Evolutionary conservation across 108 stramenopile species (phyloP).

Genomic region (Seminavis robusta): DNA sequence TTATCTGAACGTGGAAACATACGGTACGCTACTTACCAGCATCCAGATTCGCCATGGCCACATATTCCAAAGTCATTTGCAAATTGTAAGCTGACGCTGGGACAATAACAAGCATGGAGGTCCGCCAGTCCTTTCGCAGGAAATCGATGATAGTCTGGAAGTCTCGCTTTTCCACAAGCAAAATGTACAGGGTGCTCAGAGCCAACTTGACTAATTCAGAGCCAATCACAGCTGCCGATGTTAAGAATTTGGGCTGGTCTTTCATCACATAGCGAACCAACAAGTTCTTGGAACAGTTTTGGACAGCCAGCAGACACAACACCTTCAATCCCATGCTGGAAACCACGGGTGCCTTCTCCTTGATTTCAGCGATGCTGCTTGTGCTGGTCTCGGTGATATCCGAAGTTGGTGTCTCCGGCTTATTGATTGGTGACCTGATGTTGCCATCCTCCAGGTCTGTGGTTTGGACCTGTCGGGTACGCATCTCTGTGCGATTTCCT

Average conservation of each 20-base stretch:
- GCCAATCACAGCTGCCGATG: conserved; percentile 72
- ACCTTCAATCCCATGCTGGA: conserved; percentile 52
- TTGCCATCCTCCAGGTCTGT: too few species aligned
- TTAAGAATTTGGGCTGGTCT: conserved; percentile 66
- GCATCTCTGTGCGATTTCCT: too few species aligned
- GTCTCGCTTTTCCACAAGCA: conserved; percentile 35
- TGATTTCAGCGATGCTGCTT: too few species aligned
- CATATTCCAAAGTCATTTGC: conserved; percentile 94
- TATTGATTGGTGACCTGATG: too few species aligned
- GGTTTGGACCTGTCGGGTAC: too few species aligned
- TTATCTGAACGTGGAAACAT: too few species aligned
- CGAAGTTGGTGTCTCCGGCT: too few species aligned
- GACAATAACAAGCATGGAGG: conserved; percentile 74
- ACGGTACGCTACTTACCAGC: too few species aligned
- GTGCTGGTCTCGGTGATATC: too few species aligned
- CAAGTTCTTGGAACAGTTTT: conserved; percentile 81
- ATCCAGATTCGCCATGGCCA: conserved; percentile 91
- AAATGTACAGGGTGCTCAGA: conserved; percentile 55
- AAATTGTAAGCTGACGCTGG: conserved; percentile 93
- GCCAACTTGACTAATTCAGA: conserved; percentile 63
- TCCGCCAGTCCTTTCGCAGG: conserved; percentile 63
- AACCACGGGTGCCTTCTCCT: conserved; percentile 1
- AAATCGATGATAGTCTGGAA: conserved; percentile 39
- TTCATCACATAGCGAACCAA: conserved; percentile 82
- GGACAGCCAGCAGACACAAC: conserved; percentile 69